These are phyloP conservation scores for Xylaria multiplex DNA, from an alignment of 2,329 filamentous ascomycete species.

Conservation along the genomic window DNA sequence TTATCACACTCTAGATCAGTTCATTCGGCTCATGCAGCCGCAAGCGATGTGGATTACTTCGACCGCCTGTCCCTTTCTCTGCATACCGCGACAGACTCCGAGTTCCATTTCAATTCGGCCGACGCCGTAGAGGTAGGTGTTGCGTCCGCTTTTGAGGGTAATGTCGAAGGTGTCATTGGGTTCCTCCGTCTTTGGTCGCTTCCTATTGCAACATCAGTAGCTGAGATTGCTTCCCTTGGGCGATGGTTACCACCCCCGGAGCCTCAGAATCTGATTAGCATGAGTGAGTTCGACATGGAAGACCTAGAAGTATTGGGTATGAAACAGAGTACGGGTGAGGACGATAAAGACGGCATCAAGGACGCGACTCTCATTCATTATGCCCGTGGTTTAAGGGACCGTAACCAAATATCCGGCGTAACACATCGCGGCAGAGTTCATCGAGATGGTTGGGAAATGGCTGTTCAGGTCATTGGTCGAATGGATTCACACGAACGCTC, in stretches of 20 bases:
- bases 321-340: constrained; percentile 63
- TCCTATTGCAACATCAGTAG: constrained; percentile 78
- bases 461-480: constrained; percentile 82
- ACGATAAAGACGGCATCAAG: constrained; percentile 73
- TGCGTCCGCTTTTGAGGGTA: constrained; percentile 83
- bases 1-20: constrained; percentile 53
- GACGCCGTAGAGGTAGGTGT: constrained; percentile 83
- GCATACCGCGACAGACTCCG: constrained; percentile 71
- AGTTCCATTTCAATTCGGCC: constrained; percentile 80
- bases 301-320: constrained; percentile 85
- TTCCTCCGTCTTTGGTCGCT: constrained; percentile 84
- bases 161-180: constrained; percentile 78
- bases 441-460: constrained; percentile 87
- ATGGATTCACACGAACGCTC: constrained; percentile 78
- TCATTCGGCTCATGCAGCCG: constrained; percentile 53
- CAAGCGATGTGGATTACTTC: constrained; percentile 74
- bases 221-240: constrained; percentile 84
- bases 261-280: constrained; percentile 62
- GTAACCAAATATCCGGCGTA: constrained; percentile 58
- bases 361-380: constrained; percentile 83
- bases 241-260: constrained; percentile 78
- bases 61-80: constrained; percentile 78
- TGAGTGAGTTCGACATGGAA: constrained; percentile 79
- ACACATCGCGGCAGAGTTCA: constrained; percentile 48
- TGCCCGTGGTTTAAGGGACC: constrained; percentile 72